Evolutionary conservation across 495 filamentous ascomycete genomes (phyloP), one percentile per base, ranked within the genome.

Genomic region (Hypoxylon rickii): DNA sequence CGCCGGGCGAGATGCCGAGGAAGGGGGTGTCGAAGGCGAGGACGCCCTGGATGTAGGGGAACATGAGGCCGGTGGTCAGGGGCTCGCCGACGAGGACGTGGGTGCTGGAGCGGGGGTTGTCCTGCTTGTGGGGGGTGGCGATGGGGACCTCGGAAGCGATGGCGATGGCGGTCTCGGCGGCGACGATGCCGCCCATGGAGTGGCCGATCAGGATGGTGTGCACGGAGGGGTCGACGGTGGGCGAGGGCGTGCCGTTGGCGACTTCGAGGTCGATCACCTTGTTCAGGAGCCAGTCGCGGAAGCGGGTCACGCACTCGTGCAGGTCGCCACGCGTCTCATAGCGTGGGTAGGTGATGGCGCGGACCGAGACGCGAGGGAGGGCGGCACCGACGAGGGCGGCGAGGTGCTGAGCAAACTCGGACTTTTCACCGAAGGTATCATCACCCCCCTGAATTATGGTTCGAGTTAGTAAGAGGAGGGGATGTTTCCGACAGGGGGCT

Each of bases 171-270:
- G 89, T 86, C 51, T 98, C 94, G 16, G 92, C 92, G 18, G 89
- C 94, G 11, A 98, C 91, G 61, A 98, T 96, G 55, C 94, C 94
- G 59, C 92, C 94, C 94, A 98, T 98, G 8, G 87, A 91, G 68
- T 98, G 94, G 8, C 95, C 93, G 31, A 96, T 76, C 0, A 98
- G 76, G 56, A 97, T 81, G 17, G 87, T 87, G 64, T 82, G 89
- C 18, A 98, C 91, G 2, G 86, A 89, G 7, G 93, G 92, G 42
- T 96, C 90, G 61, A 96, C 77, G 16, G 89, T 96, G 1, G 93
- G 94, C 0, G 88, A 91, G 36, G 89, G 83, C 0, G 90, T 94
- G n/a, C 78, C 76, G 63, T 86, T 85, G 20, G 79, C 82, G 51
- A 97, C 92, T 73, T 98, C 94, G 63, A 97, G 74, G 71, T 97